Conservation (phyloP, 768 basidiomycete species). For the Dioszegia crocea region DNA sequence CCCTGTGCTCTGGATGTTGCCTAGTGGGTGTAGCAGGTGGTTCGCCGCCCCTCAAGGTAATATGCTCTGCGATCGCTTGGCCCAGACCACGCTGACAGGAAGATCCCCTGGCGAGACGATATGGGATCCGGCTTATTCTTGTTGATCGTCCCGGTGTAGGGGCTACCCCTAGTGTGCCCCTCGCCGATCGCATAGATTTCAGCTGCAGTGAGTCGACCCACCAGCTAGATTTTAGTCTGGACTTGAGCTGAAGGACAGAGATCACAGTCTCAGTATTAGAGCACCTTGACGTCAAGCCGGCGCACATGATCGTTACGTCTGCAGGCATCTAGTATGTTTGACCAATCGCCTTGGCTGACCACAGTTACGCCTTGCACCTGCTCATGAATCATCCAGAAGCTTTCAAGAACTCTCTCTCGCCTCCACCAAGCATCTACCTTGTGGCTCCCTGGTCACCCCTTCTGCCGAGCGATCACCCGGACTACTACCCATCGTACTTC, state of each 20-base stretch:
- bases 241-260: too few relatives aligned
- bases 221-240: too few relatives aligned
- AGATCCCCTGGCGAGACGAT: slow-evolving; percentile 36
- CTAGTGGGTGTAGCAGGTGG: slow-evolving; percentile 40
- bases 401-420: slow-evolving; percentile 19
- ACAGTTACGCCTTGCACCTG: slow-evolving; percentile 33
- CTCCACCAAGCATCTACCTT: slow-evolving; percentile 33
- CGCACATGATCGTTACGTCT: slow-evolving; percentile 35
- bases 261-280: slow-evolving; percentile 41
- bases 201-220: slow-evolving; percentile 37
- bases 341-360: not conserved
- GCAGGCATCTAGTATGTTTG: slow-evolving; percentile 40
- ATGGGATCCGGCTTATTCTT: slow-evolving; percentile 36
- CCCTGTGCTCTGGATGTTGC: slow-evolving; percentile 33
- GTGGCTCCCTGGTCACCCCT: slow-evolving; percentile 37
- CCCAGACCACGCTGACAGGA: not conserved
- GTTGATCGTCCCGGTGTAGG: slow-evolving; percentile 43
- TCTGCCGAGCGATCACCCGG: slow-evolving; percentile 24
- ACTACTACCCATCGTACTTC: slow-evolving; percentile 26
- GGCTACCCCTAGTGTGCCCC: slow-evolving; percentile 28
- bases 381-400: slow-evolving; percentile 22
- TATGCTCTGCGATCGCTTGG: not conserved
- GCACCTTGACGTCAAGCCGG: slow-evolving; percentile 25
- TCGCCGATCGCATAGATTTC: slow-evolving; percentile 28
- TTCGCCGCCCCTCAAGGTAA: slow-evolving; percentile 35